phyloP scores from a whole-genome alignment of 306 rosid genomes.

The Lablab purpureus region DNA sequence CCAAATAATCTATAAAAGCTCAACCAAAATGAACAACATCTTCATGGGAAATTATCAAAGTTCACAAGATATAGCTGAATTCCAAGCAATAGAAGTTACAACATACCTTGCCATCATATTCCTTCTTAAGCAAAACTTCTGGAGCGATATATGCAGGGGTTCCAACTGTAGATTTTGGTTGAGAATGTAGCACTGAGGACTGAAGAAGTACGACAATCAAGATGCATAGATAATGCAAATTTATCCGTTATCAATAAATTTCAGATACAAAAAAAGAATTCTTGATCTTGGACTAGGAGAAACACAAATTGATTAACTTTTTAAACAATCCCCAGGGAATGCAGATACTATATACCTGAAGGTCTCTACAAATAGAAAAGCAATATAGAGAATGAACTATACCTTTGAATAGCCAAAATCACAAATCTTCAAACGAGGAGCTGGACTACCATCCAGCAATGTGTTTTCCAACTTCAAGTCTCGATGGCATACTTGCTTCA shows the following conservation, averaged over 20 bases:
- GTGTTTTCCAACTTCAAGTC: slow-evolving; percentile 96
- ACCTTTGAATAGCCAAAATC: slow-evolving; percentile 98
- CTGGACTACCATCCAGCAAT: slow-evolving; percentile 92
- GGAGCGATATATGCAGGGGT: slow-evolving; percentile 99
- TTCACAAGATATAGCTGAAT: background rate
- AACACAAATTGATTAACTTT: slow-evolving; percentile 28
- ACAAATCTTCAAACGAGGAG: slow-evolving; percentile 94
- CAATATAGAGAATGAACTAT: slow-evolving; percentile 17
- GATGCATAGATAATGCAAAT: slow-evolving; percentile 43
- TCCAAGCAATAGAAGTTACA: slow-evolving; percentile 9
- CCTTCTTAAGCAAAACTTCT: slow-evolving; percentile 94
- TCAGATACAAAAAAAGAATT: background rate
- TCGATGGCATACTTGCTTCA: slow-evolving; percentile 95
- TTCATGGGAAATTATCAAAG: slow-evolving; percentile 17
- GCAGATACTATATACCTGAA: background rate
- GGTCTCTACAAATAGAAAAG: slow-evolving; percentile 14
- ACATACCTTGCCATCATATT: slow-evolving; percentile 96
- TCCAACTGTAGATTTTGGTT: slow-evolving; percentile 97
- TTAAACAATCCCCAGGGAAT: slow-evolving; percentile 8
- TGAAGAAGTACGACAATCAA: slow-evolving; percentile 50
- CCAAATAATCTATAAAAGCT: background rate
- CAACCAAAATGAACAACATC: background rate
- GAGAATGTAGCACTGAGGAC: slow-evolving; percentile 96
- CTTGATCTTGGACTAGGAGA: slow-evolving; percentile 22
- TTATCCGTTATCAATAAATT: background rate